Evolutionary conservation across 148 eudicot species (phyloP), one percentile per base, ranked within the genome.

Genomic region (Spergularia marina): DNA sequence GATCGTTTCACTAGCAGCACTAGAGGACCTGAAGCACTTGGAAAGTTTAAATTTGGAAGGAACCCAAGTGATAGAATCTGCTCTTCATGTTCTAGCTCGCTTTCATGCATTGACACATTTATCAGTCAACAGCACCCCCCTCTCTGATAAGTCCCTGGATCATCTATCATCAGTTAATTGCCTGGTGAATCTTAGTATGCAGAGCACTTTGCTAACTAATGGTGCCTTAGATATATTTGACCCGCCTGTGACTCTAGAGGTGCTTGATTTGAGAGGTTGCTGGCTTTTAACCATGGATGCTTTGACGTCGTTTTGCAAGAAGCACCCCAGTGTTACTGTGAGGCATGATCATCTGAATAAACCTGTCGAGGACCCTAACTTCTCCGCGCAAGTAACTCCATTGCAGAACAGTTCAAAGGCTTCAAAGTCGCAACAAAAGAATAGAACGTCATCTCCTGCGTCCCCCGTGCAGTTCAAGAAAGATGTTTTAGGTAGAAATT

Each of bases 211-310:
- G 73, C 78, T 95, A 76, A 89, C 92, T 10, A 79, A 88, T 81
- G 82, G 79, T 30, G 91, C 88, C 65, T 83, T 94, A 52, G 85
- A 74, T 67, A 74, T 72, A 40, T 92, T 94, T 72, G 65, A 81
- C 59, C 97, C 96, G 17, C 92, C 93, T 3, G 55, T 75, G 30
- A 82, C 82, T 12, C 78, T 95, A 5, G 77, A 82, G 79, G 82
- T 80, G 12, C 86, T 89, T 49, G 96, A 92, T 75, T 73, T 91
- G 80, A 80, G 81, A 53, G 96, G 89, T 30, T 92, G 96, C 79
- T 95, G 97, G 98, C 94, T 95, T 49, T 80, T 95, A 72, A 89
- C 97, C 11, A 51, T 75, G 79, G 91, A 90, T 57, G 85, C 72
- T 80, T 76, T 95, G 57, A 58, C 40, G 54, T 71, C 62, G 65